These are phyloP conservation scores for Aspergillus caelatus DNA, from an alignment of 2,329 filamentous ascomycete genomes.

Conservation along the genomic window DNA sequence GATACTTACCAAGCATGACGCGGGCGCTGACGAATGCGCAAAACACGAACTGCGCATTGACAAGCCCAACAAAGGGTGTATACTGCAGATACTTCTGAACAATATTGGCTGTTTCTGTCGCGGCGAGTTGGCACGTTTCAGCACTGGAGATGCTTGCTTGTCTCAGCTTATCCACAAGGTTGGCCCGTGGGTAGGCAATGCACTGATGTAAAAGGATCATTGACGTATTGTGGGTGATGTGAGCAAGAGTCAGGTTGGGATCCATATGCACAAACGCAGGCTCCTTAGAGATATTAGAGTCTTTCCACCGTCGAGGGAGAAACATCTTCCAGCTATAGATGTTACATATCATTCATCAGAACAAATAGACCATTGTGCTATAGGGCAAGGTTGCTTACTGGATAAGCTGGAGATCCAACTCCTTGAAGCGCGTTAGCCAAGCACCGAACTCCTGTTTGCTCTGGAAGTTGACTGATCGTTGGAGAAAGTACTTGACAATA, in stretches of 20 bases:
- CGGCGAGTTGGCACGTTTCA: neutral
- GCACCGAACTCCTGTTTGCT: slow-evolving; percentile 41
- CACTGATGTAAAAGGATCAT: slow-evolving; percentile 54
- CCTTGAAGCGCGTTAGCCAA: neutral
- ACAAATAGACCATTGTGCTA: neutral
- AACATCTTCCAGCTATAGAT: neutral
- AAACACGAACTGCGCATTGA: neutral
- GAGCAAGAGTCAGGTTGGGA: slow-evolving; percentile 53
- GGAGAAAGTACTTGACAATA: slow-evolving; percentile 51
- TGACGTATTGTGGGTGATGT: slow-evolving; percentile 54
- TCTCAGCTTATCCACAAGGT: neutral
- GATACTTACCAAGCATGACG: neutral
- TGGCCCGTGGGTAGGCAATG: slow-evolving; percentile 44
- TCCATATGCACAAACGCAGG: slow-evolving; percentile 39
- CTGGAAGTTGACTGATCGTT: slow-evolving; percentile 45
- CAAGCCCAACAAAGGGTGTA: neutral
- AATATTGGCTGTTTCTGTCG: neutral
- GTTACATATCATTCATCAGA: neutral
- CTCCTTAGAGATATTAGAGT: neutral
- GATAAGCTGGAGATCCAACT: neutral
- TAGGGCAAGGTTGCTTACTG: neutral
- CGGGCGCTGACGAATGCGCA: neutral
- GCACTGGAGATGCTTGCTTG: neutral
- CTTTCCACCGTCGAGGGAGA: neutral
- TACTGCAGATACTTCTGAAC: neutral